Evolutionary conservation across 1,284 basidiomycete genomes (phyloP), one percentile per base, ranked within the genome.

Genomic region (Agaricales sp.): DNA sequence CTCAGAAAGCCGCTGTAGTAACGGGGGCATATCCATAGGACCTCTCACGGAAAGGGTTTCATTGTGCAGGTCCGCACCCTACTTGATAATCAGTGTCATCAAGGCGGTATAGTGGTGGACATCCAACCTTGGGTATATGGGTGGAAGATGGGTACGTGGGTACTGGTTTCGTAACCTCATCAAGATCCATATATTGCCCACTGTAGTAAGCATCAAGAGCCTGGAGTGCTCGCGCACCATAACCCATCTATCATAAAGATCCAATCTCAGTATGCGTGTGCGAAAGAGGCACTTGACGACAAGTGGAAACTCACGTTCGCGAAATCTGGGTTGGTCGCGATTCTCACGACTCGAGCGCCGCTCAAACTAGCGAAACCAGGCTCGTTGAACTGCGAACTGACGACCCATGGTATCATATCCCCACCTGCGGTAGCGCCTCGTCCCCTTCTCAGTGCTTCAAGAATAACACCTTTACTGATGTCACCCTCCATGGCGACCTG

Each of bases 271-370:
- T n/a, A n/a, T n/a, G n/a, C n/a, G n/a, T n/a, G n/a, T n/a, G n/a
- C n/a, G n/a, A 41, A 30, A 22, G 22, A 46, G 24, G 46, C 22
- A 26, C 46, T 21, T 3, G 12, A 13, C 41, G 45, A 30, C 41
- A 43, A 18, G 25, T 21, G 39, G 16, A 23, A 13, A 72, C 85
- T 60, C 55, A 90, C 88, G 57, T 78, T 83, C 23, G 87, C 82
- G 61, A 96, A 96, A 63, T 98, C 94, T 0, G 95, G 95, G 67
- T 97, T 92, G n/a, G 90, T 93, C 23, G 96, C 96, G 51, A 99
- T 88, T 50, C 96, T 74, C 18, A 99, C 95, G 19, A 99, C 70
- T 46, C 96, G 74, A 2, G 90, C 95, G 0, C 96, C 96, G 24
- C 89, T 93, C 55, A 99, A 69, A 66, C 78, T 74, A 2, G 92